Percentiles rank a stretch among this genome's conserved stretches.
These are phyloP conservation scores for Hericium coralloides DNA, from an alignment of 768 basidiomycete genomes.

Conservation along the genomic window DNA sequence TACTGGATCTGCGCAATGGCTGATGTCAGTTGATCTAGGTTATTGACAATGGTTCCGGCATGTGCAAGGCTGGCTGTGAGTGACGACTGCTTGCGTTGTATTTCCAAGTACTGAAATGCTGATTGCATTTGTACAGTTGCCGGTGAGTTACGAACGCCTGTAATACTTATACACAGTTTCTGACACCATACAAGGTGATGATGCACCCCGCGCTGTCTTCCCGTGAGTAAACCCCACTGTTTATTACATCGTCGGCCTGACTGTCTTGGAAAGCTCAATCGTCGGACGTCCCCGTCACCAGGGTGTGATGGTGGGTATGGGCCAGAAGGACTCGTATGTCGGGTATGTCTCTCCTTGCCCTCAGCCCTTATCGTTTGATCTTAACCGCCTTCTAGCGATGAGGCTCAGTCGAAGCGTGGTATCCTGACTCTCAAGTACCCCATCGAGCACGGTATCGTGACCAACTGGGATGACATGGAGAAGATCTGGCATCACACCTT, in stretches of 20 bases:
- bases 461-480: conserved; percentile 74
- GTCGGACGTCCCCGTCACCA: conserved; percentile 67
- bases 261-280: conserved; percentile 37
- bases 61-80: conserved; percentile 99
- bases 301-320: conserved; percentile 75
- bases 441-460: conserved; percentile 65
- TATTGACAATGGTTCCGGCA: conserved; percentile 92
- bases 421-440: conserved; percentile 64
- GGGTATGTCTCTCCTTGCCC: conserved; percentile 31
- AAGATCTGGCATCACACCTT: conserved; percentile 79
- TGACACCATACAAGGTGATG: conserved; percentile 75
- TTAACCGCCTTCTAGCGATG: conserved; percentile 35
- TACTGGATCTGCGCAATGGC: not conserved
- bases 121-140: conserved; percentile 73
- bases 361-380: not conserved
- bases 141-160: conserved; percentile 11
- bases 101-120: conserved; percentile 35
- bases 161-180: conserved; percentile 15
- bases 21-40: conserved; percentile 38
- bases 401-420: conserved; percentile 69
- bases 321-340: conserved; percentile 71
- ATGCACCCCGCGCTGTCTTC: conserved; percentile 96
- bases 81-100: conserved; percentile 16
- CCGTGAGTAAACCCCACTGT: conserved; percentile 50
- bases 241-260: not conserved